Evolutionary conservation across 148 eudicot species (phyloP), one percentile per base, ranked within the genome.

Genomic region (Camellia lanceoleosa): DNA sequence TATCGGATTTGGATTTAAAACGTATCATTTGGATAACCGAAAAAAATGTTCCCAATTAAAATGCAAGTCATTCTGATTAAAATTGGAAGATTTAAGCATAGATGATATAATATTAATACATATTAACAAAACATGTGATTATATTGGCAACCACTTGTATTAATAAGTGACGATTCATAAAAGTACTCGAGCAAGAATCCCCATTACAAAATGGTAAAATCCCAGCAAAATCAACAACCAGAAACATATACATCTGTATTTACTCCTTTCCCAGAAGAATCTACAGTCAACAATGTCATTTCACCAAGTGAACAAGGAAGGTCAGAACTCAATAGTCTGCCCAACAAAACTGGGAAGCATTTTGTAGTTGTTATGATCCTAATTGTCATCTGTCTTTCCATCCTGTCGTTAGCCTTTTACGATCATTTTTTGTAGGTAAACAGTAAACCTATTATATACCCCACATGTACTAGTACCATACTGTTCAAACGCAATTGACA

Each of bases 401-500:
- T 54, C 72, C 51, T n/a, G 20, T 68, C 14, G 20, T 65, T 16
- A 49, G 51, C 58, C 59, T 63, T 61, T 11, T 2, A 38, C 20
- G 44, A 73, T 56, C 51, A 44, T 4, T 20, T n/a, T n/a, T 46
- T 61, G 42, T 30, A 9, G 49, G 44, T 61, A 61, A 43, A 11
- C 67, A 41, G 44, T 61, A 61, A 43, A 11, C 67, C 12, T 68
- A 68, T 6, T 7, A 68, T 68, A 68, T 68, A 43, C 49, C 68
- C 1, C 3, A 64, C 6, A n/a, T 9, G 63, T 75, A 41, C 30
- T 3, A 9, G 16, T 59, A 19, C 8, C 68, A 75, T 44, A 19
- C 70, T 58, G 73, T 20, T 41, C 54, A 30, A 71, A 2, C 20
- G 76, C 63, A 49, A 80, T 46, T 59, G 76, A 30, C 79, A 80